Evolutionary conservation across 139 green algal species (phyloP), one percentile per base, ranked within the genome.

Genomic region (Micractinium conductrix): DNA sequence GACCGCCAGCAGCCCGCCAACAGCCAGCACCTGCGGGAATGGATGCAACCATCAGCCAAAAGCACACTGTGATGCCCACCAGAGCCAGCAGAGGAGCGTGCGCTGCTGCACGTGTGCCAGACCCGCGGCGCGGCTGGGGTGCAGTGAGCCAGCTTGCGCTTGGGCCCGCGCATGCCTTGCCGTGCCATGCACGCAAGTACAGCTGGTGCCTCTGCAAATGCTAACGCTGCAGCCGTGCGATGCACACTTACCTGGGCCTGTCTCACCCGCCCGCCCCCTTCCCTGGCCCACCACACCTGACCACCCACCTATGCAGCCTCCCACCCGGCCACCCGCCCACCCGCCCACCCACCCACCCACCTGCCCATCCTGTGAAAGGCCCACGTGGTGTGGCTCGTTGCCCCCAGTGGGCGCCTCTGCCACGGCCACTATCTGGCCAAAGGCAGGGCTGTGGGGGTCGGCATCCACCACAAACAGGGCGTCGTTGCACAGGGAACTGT

Each of bases 331-430:
- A 35, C 30, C 30, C 26, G 26, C 26, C 48, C 48, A 58, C 48
- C 48, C 48, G 16, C 48, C 48, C 30, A 70, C 30, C n/a, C 62
- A 35, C 30, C 30, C 26, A 70, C 26, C 62, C 68, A 74, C 68
- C 68, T 74, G n/a, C 35, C 68, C 68, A 50, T 74, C 68, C 14
- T 21, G 24, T 14, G 68, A 74, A 5, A 76, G 22, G 40, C 69
- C 69, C 35, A 76, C 40, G 26, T 76, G 69, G 69, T 76, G 69
- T 10, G 69, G 69, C 69, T 76, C 69, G 26, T 48, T 76, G 69
- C 69, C 69, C 9, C 40, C 8, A 17, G 38, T 44, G 40, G 69
- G 69, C 10, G 40, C 40, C 69, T 76, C 69, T 33, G 69, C 40
- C 69, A 53, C 42, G 69, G 40, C 69, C 42, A 76, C 40, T 4